These are phyloP conservation scores for Erysimum cheiranthoides DNA, from an alignment of 345 rosid species.

Conservation along the genomic window DNA sequence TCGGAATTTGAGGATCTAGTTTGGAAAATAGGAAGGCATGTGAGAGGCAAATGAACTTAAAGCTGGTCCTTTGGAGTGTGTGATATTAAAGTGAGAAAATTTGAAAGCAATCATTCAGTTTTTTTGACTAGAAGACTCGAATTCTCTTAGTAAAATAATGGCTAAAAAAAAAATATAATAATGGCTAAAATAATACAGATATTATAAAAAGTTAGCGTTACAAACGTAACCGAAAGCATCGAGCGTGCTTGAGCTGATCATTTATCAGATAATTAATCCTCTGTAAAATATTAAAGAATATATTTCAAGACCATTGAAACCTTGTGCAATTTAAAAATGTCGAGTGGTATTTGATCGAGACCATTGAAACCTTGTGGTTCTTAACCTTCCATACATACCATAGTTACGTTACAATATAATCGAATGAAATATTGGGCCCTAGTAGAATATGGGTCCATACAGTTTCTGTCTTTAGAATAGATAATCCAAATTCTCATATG, in stretches of 20 bases:
- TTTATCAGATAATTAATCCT: background rate
- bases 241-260: conserved; percentile 39
- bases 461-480: no score
- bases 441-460: no score
- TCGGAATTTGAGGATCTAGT: conserved; percentile 26
- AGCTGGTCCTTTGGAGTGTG: conserved; percentile 34
- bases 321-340: no score
- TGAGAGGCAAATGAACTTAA: conserved; percentile 22
- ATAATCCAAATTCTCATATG: no score
- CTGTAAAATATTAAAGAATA: background rate
- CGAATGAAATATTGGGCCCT: no score
- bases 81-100: conserved; percentile 16
- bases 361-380: no score
- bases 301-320: no score
- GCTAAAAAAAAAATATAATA: no score
- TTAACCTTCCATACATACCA: no score
- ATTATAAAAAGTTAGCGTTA: conserved; percentile 2
- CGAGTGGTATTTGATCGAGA: no score
- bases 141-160: no score
- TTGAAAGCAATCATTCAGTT: conserved; percentile 23
- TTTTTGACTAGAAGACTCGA: conserved; percentile 26
- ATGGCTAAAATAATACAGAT: background rate
- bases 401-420: no score
- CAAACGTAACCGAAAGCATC: conserved; percentile 13
- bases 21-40: conserved; percentile 27